These are phyloP conservation scores for Neospermospora avenae DNA, from an alignment of 2,329 filamentous ascomycete genomes.

Conservation along the genomic window DNA sequence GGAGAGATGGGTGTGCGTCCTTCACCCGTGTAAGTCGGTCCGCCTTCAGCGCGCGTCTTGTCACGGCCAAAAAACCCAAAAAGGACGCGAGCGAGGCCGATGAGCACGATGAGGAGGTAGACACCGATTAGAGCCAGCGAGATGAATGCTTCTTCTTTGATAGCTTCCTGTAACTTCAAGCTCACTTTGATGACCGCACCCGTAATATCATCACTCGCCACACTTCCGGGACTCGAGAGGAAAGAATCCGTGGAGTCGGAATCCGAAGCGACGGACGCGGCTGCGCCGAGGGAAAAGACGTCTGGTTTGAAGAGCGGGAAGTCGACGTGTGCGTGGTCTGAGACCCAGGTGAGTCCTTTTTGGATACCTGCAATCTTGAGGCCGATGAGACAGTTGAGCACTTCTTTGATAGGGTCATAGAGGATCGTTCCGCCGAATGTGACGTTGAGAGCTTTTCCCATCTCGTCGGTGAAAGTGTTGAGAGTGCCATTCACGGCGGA, in stretches of 20 bases:
- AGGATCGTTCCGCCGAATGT: constrained; percentile 83
- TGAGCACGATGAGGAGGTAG: constrained; percentile 73
- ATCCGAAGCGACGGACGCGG: constrained; percentile 50
- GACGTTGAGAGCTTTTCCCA: constrained; percentile 67
- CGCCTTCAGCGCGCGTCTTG: constrained; percentile 59
- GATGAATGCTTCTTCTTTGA: constrained; percentile 77
- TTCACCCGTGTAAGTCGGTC: constrained; percentile 36
- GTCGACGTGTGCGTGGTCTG: constrained; percentile 77
- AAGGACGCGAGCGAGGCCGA: constrained; percentile 67
- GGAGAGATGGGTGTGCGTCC: constrained; percentile 16
- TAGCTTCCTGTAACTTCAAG: constrained; percentile 60
- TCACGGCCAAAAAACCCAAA: constrained; percentile 58
- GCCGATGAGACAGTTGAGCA: constrained; percentile 82
- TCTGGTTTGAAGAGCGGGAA: constrained; percentile 77
- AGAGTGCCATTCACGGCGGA: constrained; percentile 80
- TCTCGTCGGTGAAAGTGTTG: constrained; percentile 75
- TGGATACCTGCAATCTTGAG: constrained; percentile 84
- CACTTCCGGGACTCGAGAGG: constrained; percentile 69
- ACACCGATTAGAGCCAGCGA: constrained; percentile 69
- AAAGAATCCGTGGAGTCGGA: constrained; percentile 65
- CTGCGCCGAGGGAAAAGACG: constrained; percentile 78
- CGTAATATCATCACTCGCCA: constrained; percentile 78
- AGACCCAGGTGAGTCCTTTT: constrained; percentile 89
- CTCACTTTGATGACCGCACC: constrained; percentile 70
- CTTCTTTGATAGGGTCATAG: constrained; percentile 71